Evolutionary conservation across 2,329 filamentous ascomycete genomes (phyloP), one percentile per base, ranked within the genome.

Genomic region (Botrytis fragariae): DNA sequence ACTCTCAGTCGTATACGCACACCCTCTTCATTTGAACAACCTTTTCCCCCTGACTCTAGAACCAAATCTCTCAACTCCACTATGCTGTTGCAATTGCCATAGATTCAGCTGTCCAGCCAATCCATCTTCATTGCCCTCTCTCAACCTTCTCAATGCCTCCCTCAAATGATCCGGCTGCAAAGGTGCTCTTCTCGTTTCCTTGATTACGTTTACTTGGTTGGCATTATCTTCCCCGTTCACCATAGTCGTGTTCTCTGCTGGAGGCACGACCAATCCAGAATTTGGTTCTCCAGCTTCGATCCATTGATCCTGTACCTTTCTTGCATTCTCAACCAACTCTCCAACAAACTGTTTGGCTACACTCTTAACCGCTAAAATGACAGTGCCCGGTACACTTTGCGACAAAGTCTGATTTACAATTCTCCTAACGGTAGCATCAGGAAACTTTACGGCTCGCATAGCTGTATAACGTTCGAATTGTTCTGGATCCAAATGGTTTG

Each of bases 391-490:
- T 0, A 93, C 92, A 2, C 91, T 94, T 80, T 95, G 93, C 0
- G 91, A 93, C 14, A 94, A 90, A 2, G 92, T 93, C 74, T 92
- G 91, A 79, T 95, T 95, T 80, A 94, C 91, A 74, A 95, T 88
- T 87, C 90, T 87, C 79, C 92, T 88, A 73, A 94, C 90, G 29
- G 91, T 89, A 10, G 89, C 87, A 76, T 91, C 90, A 35, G 89
- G 87, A 59, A 95, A 83, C 78, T 91, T 92, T 48, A 89, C 88
- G 16, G 89, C 88, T 74, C 91, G 87, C 87, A 90, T 94, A 35
- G 88, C 86, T 80, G 92, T 91, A 79, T 92, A 94, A 67, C 92
- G 87, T 72, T 89, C 86, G 77, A 90, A 89, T 81, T 94, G 92
- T 35, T 89, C 86, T n/a, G 83, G 81, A 67, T 91, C 88, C 82